phyloP scores from a whole-genome alignment of 306 rosid genomes.

The Astragalus membranaceus region DNA sequence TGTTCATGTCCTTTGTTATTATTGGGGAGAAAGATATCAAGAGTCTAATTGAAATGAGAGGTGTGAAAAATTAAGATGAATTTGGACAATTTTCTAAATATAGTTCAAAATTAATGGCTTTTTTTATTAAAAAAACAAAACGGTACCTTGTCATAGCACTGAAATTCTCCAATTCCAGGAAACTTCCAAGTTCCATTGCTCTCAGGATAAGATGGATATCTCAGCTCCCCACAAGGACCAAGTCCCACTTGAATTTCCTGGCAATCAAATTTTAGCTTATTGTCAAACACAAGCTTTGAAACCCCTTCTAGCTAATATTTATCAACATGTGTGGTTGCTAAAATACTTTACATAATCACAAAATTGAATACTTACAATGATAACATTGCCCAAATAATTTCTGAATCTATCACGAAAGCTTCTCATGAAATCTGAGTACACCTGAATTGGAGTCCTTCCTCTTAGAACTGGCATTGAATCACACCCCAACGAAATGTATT shows the following conservation, averaged over 20 bases:
- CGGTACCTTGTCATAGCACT: constrained; percentile 82
- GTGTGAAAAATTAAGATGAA: background rate
- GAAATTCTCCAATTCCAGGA: constrained; percentile 96
- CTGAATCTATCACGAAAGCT: constrained; percentile 73
- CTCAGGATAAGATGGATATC: constrained; percentile 95
- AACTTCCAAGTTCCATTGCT: constrained; percentile 86
- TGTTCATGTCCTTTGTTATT: too few relatives aligned
- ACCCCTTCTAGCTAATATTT: background rate
- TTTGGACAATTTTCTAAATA: background rate
- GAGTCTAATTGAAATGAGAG: background rate
- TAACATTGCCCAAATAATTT: constrained; percentile 59
- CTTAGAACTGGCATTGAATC: constrained; percentile 70
- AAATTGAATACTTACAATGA: constrained; percentile 46
- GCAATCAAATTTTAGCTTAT: background rate
- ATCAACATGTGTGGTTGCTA: background rate
- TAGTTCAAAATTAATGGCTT: background rate
- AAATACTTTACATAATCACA: background rate
- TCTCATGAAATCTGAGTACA: constrained; percentile 82
- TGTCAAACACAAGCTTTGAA: background rate
- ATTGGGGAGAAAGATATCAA: background rate
- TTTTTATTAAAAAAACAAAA: background rate
- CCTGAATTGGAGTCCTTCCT: constrained; percentile 91
- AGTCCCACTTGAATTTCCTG: constrained; percentile 98
- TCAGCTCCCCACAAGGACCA: constrained; percentile 98
- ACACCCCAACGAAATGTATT: constrained; percentile 80